Evolutionary conservation across 805 yeast genomes (phyloP).

Genomic region (Spathaspora passalidarum): DNA sequence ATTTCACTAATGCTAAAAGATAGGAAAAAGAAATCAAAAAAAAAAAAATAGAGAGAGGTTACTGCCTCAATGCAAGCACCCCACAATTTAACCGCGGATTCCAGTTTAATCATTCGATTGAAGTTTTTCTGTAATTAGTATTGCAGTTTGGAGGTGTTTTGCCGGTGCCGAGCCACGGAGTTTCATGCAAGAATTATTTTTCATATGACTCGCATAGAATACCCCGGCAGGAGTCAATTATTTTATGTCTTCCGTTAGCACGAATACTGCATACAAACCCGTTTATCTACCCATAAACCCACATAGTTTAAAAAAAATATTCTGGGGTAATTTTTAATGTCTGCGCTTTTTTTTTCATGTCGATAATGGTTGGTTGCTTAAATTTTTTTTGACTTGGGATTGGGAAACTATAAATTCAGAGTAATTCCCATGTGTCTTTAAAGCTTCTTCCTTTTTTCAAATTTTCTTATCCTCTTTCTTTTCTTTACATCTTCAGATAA

Average conservation of each 20-base stretch:
- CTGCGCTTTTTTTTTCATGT: not conserved
- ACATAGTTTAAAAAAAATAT: not conserved
- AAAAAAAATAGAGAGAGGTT: not conserved
- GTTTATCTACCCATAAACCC: not conserved
- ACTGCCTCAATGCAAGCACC: not conserved
- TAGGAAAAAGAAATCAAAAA: not conserved
- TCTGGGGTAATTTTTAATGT: constrained; percentile 1
- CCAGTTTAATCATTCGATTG: not conserved
- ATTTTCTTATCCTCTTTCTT: not conserved
- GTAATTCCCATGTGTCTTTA: not conserved
- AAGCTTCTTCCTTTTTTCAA: not conserved
- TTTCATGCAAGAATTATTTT: not conserved
- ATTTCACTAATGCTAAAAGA: no score
- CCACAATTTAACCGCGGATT: constrained; percentile 1
- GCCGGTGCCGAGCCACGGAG: constrained; percentile 6
- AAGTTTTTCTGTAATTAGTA: not conserved
- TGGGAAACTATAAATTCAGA: not conserved
- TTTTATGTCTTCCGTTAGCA: not conserved
- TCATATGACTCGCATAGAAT: constrained; percentile 1
- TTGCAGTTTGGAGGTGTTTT: constrained; percentile 2
- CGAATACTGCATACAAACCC: not conserved
- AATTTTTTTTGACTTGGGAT: not conserved
- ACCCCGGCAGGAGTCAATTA: not conserved
- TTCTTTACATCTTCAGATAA: constrained; percentile 1
- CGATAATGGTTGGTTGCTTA: not conserved